Base-by-base conservation (phyloP, 495 filamentous ascomycete genomes). In the Annulohypoxylon nitens region DNA sequence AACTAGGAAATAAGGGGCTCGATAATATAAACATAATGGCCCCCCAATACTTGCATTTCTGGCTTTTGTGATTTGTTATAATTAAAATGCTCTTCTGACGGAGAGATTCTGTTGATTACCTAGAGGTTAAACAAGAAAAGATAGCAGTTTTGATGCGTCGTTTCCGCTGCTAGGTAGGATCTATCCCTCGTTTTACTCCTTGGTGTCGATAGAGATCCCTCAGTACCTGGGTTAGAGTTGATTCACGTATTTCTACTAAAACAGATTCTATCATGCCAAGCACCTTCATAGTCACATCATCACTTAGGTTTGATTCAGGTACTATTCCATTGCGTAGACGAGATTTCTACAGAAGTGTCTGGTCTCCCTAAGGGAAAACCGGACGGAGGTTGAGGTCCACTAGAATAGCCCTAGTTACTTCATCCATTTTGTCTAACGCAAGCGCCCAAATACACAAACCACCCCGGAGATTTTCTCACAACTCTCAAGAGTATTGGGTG, bases 1-100 rank as follows among this genome's bases (percentile, higher is more conserved):
- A 78, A 90, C 93, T 54, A 86, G 96, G 78, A 96, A 95, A 81
- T 89, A 76, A 30, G 26, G 68, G 61, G 48, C 55, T 50, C n/a
- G 48, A 67, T 64, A 65, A 65, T 59, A 62, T 47, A 66, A 33
- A 58, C 67, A 67, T 71, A 18, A 3, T 67, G 30, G 16, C 53
- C 57, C 20, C 30, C 18, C 33, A 16, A 16, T 33, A 34, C 33
- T 55, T 12, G 26, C 16, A 10, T 55, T 10, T 34, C n/a, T 34
- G n/a, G n/a, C n/a, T 34, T 5, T 16, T n/a, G 20, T 57, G 53
- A 57, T 57, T 23, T 11, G 16, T 47, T 1, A 9, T 23, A 50
- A 0, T 16, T 25, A 23, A 51, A 9, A 14, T 51, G 20, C 11
- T 9, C 18, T 23, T 3, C 6, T 16, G 4, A 11, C 9, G 9